Percentiles rank a stretch among this genome's conserved stretches.
Conservation (phyloP, 306 rosid genomes). For the Ziziphus jujuba region DNA sequence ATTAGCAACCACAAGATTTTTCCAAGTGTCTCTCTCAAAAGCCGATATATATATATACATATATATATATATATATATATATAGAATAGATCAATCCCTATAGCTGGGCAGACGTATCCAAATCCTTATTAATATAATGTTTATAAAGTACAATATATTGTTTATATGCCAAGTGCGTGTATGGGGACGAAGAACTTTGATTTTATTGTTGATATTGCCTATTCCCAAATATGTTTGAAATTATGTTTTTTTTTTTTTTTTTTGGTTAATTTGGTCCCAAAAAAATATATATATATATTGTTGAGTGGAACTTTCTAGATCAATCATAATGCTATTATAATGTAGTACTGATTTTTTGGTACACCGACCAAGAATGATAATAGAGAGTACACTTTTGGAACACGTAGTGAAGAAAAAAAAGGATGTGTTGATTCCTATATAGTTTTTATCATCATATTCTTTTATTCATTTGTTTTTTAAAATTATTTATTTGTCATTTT, state of each 20-base stretch:
- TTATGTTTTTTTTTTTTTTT: neutral
- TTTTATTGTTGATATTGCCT: slow-evolving; percentile 4
- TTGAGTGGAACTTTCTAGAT: slow-evolving; percentile 12
- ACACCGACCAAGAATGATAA: slow-evolving; percentile 12
- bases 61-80: no score
- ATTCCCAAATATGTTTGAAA: neutral
- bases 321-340: neutral
- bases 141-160: neutral
- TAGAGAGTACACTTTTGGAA: no score
- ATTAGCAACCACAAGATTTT: neutral
- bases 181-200: neutral
- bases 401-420: no score
- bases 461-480: neutral
- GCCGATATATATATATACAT: neutral
- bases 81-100: no score
- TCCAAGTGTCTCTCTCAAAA: slow-evolving; percentile 20
- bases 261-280: neutral
- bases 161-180: neutral
- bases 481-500: neutral
- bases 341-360: neutral
- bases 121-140: neutral
- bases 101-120: no score
- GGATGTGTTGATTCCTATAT: neutral
- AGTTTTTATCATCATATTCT: neutral
- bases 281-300: no score